Conservation (phyloP, 345 rosid species). For the Aethionema arabicum region DNA sequence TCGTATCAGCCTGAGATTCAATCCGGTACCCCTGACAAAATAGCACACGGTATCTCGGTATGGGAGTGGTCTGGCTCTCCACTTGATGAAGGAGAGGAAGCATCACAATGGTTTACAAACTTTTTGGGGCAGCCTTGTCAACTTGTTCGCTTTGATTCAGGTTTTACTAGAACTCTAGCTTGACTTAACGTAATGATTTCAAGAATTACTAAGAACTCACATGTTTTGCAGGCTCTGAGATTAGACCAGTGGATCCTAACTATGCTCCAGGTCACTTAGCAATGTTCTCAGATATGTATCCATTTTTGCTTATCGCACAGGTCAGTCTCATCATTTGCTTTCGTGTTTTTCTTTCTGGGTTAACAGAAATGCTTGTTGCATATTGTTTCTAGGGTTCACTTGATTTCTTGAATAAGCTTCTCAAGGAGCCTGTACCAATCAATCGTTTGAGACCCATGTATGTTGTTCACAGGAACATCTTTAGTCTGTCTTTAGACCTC, state of each 20-base stretch:
- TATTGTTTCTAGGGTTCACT: conserved; percentile 78
- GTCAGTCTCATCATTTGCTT: conserved; percentile 41
- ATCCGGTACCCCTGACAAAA: conserved; percentile 38
- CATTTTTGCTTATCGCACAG: conserved; percentile 77
- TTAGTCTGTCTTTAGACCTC: too few relatives aligned
- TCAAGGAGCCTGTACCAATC: conserved; percentile 74
- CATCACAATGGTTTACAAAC: conserved; percentile 75
- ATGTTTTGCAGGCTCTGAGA: conserved; percentile 53
- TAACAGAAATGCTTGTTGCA: too few relatives aligned
- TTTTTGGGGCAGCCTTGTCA: conserved; percentile 77
- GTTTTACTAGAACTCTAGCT: too few relatives aligned
- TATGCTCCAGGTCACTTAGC: conserved; percentile 64
- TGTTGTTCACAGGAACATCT: conserved; percentile 4
- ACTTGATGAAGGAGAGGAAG: conserved; percentile 84
- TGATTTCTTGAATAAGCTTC: conserved; percentile 68
- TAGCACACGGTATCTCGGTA: conserved; percentile 60
- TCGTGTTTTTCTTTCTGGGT: not conserved
- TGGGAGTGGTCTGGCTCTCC: conserved; percentile 99
- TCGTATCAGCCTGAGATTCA: too few relatives aligned
- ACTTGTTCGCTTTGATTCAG: conserved; percentile 78
- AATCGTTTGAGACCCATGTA: conserved; percentile 96
- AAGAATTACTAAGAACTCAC: conserved; percentile 2
- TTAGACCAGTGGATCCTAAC: conserved; percentile 67
- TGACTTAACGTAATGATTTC: too few relatives aligned
- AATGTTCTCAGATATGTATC: conserved; percentile 75